Evolutionary conservation across 2,329 filamentous ascomycete genomes (phyloP).

Genomic region (Ceratocystis colombiana): DNA sequence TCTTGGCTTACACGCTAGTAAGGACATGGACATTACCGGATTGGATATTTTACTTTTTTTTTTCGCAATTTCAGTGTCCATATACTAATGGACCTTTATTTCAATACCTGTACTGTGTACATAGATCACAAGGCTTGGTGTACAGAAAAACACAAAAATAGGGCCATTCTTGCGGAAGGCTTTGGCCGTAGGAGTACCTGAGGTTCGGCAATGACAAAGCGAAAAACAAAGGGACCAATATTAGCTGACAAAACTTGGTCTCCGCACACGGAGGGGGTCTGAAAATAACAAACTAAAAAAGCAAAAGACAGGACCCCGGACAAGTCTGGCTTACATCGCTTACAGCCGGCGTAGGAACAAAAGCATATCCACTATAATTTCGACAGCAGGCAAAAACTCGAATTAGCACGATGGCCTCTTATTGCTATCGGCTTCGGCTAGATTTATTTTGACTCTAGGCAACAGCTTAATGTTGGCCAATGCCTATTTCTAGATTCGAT

Average conservation of each 20-base stretch:
- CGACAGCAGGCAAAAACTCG: not conserved
- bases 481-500: not conserved
- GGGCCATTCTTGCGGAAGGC: not conserved
- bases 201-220: too few relatives aligned
- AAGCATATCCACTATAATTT: not conserved
- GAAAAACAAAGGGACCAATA: not conserved
- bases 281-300: too few relatives aligned
- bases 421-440: too few relatives aligned
- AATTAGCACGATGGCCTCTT: not conserved
- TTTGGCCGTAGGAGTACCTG: constrained; percentile 5
- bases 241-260: not conserved
- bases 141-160: not conserved
- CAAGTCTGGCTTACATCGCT: constrained; percentile 1
- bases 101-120: not conserved
- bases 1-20: not conserved
- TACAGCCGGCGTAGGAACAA: not conserved
- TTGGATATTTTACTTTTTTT: not conserved
- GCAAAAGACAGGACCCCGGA: not conserved
- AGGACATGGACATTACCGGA: not conserved
- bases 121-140: not conserved
- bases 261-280: not conserved
- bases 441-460: not conserved
- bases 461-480: not conserved
- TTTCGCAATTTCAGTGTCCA: not conserved
- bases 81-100: not conserved